A percentile compares a stretch with the other conserved stretches of the same genome.
phyloP scores from a whole-genome alignment of 306 rosid species.

The Quercus wislizeni region DNA sequence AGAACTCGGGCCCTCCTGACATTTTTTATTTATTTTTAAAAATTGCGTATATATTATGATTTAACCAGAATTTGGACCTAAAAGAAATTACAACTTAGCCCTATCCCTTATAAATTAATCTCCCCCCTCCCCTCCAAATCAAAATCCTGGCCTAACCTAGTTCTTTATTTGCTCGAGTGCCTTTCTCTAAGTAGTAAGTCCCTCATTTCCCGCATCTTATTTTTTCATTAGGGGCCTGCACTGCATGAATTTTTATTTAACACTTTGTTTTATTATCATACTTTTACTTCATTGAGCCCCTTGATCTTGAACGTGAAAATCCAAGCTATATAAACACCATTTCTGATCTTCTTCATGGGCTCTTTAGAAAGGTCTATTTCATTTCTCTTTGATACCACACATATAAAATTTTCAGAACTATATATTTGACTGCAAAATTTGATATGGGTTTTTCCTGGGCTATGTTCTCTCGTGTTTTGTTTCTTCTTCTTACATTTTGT shows the following conservation, averaged over 20 bases:
- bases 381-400: neutral
- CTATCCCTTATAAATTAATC: no score
- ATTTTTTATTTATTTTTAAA: no score
- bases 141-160: neutral
- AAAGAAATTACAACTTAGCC: no score
- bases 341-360: slow-evolving; percentile 19
- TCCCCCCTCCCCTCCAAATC: no score
- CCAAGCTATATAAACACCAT: slow-evolving; percentile 7
- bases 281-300: neutral
- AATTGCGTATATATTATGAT: no score
- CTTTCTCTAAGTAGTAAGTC: neutral
- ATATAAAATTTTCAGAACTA: neutral
- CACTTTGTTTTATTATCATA: neutral
- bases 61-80: no score
- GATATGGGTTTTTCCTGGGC: slow-evolving; percentile 32
- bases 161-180: neutral
- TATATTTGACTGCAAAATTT: neutral
- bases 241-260: neutral
- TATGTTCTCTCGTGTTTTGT: slow-evolving; percentile 23
- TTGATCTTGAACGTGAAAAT: slow-evolving; percentile 12
- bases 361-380: slow-evolving; percentile 33
- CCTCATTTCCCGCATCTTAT: neutral
- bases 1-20: no score
- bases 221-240: neutral
- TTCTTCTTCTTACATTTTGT: slow-evolving; percentile 28